Percentiles rank a stretch among this genome's conserved stretches.
Conservation (phyloP, 805 yeast genomes). For the Candida maris region DNA sequence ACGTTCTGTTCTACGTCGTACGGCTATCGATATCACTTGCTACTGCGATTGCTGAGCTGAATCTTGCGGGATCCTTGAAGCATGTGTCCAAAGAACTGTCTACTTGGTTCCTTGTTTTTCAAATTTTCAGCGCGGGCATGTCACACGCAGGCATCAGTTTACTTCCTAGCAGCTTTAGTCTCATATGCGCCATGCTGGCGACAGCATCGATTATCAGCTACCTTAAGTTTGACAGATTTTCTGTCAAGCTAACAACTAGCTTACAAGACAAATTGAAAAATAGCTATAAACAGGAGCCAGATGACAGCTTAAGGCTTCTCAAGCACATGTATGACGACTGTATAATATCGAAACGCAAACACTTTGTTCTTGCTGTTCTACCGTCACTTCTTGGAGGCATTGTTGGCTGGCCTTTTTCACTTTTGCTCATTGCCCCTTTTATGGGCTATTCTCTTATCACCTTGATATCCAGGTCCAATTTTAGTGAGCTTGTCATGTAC, state of each 20-base stretch:
- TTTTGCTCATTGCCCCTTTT: constrained; percentile 62
- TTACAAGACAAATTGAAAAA: constrained; percentile 15
- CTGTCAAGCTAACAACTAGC: constrained; percentile 12
- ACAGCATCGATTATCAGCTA: constrained; percentile 36
- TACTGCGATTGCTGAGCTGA: constrained; percentile 50
- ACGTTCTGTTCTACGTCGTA: constrained; percentile 48
- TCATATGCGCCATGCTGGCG: constrained; percentile 48
- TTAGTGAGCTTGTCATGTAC: constrained; percentile 10
- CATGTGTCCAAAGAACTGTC: constrained; percentile 40
- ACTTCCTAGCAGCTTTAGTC: constrained; percentile 77
- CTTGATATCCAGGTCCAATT: constrained; percentile 7
- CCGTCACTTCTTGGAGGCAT: constrained; percentile 66
- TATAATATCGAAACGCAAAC: constrained; percentile 16
- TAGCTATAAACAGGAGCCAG: constrained; percentile 12
- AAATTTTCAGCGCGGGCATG: constrained; percentile 72
- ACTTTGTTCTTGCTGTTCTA: constrained; percentile 32
- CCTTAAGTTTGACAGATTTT: constrained; percentile 26
- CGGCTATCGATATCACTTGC: constrained; percentile 42
- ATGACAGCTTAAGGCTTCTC: constrained; percentile 15
- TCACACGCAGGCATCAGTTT: constrained; percentile 85
- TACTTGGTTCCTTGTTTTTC: constrained; percentile 59
- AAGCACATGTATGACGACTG: constrained; percentile 17
- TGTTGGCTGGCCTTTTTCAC: constrained; percentile 88
- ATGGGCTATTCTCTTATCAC: constrained; percentile 34
- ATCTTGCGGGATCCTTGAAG: constrained; percentile 42